Evolutionary conservation across 148 eudicot genomes (phyloP), one percentile per base, ranked within the genome.

Genomic region (Rhododendron kiyosumense): DNA sequence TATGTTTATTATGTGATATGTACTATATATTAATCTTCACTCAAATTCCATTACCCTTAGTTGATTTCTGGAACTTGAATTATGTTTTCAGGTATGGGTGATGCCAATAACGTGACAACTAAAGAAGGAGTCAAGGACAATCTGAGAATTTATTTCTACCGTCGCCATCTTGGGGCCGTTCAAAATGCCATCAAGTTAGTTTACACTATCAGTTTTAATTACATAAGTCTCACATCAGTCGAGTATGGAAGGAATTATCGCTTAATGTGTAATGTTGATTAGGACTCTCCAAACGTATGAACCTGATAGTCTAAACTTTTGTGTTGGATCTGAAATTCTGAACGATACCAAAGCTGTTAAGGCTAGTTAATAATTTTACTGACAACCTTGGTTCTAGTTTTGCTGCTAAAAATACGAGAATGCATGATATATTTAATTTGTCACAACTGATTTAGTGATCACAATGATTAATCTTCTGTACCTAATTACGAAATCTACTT

Each of bases 171-270:
- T 26, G 14, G 7, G 9, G 90, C 88, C 2, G 49, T 83, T 52
- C 22, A 51, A 48, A 22, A 86, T 69, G 88, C 88, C 34, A 86
- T 88, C 24, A 43, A 84, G 88, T 88, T 45, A 88, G 89, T 43
- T 45, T 12, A 84, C 78, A 3, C 18, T 20, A 0, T 18, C 20
- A 2, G 13, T 36, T 26, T 13, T 3, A 26, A 20, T 59, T 59
- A 59, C 0, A 34, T 22, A 79, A 45, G 5, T 52, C 3, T 36
- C 1, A 81, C 61, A 54, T 54, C 24, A 17, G 2, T 83, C 24
- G 22, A 3, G 1, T 41, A 54, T 18, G 18, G 4, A 51, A 51
- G 1, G 61, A 54, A 14, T 54, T 14, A 54, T 54, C 20, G 5
- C 20, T 54, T 54, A 15, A 5, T 54, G 7, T 17, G 15, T 12